A percentile compares a stretch with the other conserved stretches of the same genome.
These are phyloP conservation scores for Aspergillus diversus DNA, from an alignment of 495 filamentous ascomycete species.

Conservation along the genomic window DNA sequence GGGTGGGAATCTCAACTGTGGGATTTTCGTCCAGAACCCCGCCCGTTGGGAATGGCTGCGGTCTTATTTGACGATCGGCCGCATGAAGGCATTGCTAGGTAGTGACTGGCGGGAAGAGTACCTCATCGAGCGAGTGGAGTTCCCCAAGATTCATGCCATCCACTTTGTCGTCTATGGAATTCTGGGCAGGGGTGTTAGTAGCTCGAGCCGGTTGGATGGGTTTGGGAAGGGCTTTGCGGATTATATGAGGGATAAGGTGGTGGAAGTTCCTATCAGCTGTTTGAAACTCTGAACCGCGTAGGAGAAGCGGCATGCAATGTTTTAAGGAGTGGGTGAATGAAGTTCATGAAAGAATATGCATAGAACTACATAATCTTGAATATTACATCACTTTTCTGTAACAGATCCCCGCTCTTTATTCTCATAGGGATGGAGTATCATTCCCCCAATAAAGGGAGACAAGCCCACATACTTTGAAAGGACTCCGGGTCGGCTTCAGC, in stretches of 20 bases:
- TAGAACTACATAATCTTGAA: background rate
- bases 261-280: conserved; percentile 40
- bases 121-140: conserved; percentile 53
- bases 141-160: conserved; percentile 39
- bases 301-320: no score
- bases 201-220: conserved; percentile 48
- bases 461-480: conserved; percentile 17
- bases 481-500: background rate
- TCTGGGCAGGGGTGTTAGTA: conserved; percentile 54
- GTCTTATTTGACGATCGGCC: conserved; percentile 40
- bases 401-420: no score
- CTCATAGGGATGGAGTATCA: background rate
- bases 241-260: conserved; percentile 47
- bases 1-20: conserved; percentile 52
- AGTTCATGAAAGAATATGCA: background rate
- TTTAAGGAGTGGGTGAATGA: background rate
- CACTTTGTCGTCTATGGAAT: conserved; percentile 58
- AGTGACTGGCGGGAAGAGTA: conserved; percentile 41
- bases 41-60: conserved; percentile 51
- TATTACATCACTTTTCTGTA: background rate
- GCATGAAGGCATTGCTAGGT: conserved; percentile 39
- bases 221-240: conserved; percentile 58
- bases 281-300: no score
- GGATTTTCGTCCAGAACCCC: conserved; percentile 43
- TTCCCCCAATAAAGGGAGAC: conserved; percentile 18